These are phyloP conservation scores for Aspergillus terreus DNA, from an alignment of 2,329 filamentous ascomycete species.

Conservation along the genomic window DNA sequence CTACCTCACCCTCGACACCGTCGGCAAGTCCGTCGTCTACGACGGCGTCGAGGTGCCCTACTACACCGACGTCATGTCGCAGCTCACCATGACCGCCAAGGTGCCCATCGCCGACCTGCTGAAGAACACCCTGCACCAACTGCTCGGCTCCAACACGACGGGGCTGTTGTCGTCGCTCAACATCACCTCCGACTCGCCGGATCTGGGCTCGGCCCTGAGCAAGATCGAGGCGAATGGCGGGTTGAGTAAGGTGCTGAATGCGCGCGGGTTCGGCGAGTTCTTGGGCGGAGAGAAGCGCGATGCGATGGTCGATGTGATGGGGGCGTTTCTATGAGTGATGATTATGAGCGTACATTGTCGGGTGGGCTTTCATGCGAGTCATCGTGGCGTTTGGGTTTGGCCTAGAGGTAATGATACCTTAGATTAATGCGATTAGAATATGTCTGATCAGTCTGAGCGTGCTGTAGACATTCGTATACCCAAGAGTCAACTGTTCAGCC, in stretches of 20 bases:
- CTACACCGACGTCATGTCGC: slow-evolving; percentile 31
- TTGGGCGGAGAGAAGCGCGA: slow-evolving; percentile 14
- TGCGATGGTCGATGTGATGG: slow-evolving; percentile 9
- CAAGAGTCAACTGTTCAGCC: too few relatives aligned
- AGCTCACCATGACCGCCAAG: slow-evolving; percentile 27
- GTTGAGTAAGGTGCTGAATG: background rate
- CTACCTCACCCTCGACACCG: slow-evolving; percentile 23
- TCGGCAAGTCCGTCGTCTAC: slow-evolving; percentile 26
- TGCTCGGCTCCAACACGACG: slow-evolving; percentile 14
- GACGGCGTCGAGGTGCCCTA: slow-evolving; percentile 31
- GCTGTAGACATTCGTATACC: too few relatives aligned
- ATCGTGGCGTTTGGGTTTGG: too few relatives aligned
- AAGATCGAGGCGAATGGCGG: background rate
- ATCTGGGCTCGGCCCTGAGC: slow-evolving; percentile 5
- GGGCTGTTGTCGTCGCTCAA: slow-evolving; percentile 1
- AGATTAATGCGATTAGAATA: too few relatives aligned
- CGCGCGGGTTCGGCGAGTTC: background rate
- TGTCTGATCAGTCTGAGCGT: too few relatives aligned
- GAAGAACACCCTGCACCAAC: slow-evolving; percentile 27
- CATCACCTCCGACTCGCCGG: background rate
- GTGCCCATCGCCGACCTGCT: slow-evolving; percentile 24
- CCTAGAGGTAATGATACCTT: too few relatives aligned
- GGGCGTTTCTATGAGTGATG: slow-evolving; percentile 6
- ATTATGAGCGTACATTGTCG: too few relatives aligned
- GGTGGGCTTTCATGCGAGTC: too few relatives aligned